These are phyloP conservation scores for Cladochytrium replicatum DNA, from an alignment of 192 early-diverging fungal genomes.

Conservation along the genomic window DNA sequence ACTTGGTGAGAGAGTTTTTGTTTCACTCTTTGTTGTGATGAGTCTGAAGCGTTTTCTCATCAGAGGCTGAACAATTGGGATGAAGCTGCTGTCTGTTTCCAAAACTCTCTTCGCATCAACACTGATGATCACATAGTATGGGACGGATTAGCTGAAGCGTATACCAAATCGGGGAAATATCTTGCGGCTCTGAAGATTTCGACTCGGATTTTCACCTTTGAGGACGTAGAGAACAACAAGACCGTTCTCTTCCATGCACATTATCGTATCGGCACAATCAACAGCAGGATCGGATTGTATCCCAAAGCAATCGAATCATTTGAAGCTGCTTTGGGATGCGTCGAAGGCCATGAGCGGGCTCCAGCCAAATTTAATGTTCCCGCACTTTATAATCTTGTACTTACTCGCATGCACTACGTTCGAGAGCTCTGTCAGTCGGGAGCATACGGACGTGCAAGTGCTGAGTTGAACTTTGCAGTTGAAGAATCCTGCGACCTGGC, in stretches of 20 bases:
- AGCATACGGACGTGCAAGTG: too few relatives aligned
- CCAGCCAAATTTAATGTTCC: too few relatives aligned
- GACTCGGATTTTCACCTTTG: conserved; percentile 55
- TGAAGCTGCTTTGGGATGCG: too few relatives aligned
- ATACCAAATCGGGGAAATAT: conserved; percentile 60
- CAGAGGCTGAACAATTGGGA: conserved; percentile 12
- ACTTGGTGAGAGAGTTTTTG: conserved; percentile 40
- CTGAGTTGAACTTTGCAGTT: too few relatives aligned
- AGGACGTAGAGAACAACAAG: conserved; percentile 4
- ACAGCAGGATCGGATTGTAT: conserved; percentile 24
- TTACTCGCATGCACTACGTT: too few relatives aligned
- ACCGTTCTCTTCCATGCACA: conserved; percentile 2
- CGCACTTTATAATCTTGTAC: too few relatives aligned
- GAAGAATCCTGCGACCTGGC: too few relatives aligned
- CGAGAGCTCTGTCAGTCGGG: too few relatives aligned
- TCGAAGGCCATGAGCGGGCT: too few relatives aligned
- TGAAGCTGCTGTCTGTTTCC: conserved; percentile 49
- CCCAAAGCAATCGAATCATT: conserved; percentile 17
- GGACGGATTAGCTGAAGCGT: conserved; percentile 38
- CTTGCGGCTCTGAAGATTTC: conserved; percentile 71
- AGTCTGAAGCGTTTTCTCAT: conserved; percentile 3
- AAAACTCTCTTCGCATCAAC: conserved; percentile 68
- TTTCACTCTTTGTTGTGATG: neutral
- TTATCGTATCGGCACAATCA: conserved; percentile 18
- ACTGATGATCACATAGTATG: conserved; percentile 45